A percentile compares a stretch with the other conserved stretches of the same genome.
Conservation (phyloP, 2,329 filamentous ascomycete genomes). For the Alternaria brassicicola region DNA sequence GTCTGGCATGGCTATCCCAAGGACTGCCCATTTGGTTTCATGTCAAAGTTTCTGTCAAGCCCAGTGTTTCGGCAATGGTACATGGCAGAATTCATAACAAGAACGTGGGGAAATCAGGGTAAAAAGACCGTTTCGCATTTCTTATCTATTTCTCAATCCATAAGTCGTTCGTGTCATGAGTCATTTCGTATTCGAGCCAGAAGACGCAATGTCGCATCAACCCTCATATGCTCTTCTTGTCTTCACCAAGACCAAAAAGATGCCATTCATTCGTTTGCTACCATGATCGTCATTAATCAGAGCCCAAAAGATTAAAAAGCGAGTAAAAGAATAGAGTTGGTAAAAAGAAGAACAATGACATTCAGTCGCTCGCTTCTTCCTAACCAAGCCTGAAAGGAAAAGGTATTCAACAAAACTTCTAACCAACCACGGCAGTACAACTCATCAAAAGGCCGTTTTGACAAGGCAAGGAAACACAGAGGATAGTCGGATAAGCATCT, state of each 20-base stretch:
- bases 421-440: background rate
- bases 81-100: background rate
- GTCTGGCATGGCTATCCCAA: background rate
- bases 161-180: constrained; percentile 17
- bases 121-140: constrained; percentile 2
- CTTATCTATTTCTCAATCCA: constrained; percentile 11
- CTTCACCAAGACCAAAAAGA: background rate
- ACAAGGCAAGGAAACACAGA: background rate
- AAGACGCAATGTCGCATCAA: constrained; percentile 9
- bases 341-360: constrained; percentile 3
- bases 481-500: constrained; percentile 12
- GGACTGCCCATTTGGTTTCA: background rate
- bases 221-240: background rate
- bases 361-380: background rate
- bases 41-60: background rate
- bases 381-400: constrained; percentile 1
- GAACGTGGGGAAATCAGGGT: background rate
- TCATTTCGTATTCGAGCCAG: constrained; percentile 14
- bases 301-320: background rate
- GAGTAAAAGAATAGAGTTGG: background rate
- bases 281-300: background rate
- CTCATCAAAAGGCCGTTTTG: background rate
- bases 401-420: constrained; percentile 6
- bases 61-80: background rate
- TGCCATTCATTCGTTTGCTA: background rate